Evolutionary conservation across 2,329 filamentous ascomycete genomes (phyloP), one percentile per base, ranked within the genome.

Genomic region (Pseudogymnoascus sp.): DNA sequence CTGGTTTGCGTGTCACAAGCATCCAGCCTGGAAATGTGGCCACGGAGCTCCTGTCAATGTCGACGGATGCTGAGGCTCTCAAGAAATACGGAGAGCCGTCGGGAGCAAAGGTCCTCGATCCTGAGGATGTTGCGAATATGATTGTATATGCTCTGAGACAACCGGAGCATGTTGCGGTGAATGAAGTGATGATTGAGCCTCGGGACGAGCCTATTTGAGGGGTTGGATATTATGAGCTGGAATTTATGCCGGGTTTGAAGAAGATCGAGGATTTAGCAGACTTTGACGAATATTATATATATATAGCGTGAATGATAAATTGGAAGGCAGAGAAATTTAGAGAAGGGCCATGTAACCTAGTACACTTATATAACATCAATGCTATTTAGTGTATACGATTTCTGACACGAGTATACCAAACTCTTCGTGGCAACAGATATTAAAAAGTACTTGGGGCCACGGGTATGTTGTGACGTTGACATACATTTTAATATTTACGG

Each of bases 151-250:
- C 90, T 1, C 77, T 93, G 16, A 83, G 82, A 65, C 89, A 92
- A 78, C 89, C 89, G 0, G 79, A 83, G 62, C 87, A 93, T 75
- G 89, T 93, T 46, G 84, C 88, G 42, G 87, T 93, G 1, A 93
- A 93, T 68, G 90, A 93, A 78, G 82, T 93, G 3, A 73, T 93
- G 73, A 89, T 93, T 72, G 89, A 91, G 78, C 89, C 89, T 12
- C 78, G 89, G 53, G 89, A 91, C 68, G 89, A 91, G 77, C 89
- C 89, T 10, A 89, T 90, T 66, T 90, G 63, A 63, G 7, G 31
- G 25, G 12, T 6, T n/a, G 1, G 21, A 25, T 50, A 12, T 14
- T 25, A 25, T 50, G 16, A 21, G 25, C 6, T 50, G 7, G 44
- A 28, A 28, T 50, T 7, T 50, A 1, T 50, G n/a, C 7, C 2